Evolutionary conservation across 805 yeast species (phyloP), one percentile per base, ranked within the genome.

Genomic region (Cyberlindnera mrakii): DNA sequence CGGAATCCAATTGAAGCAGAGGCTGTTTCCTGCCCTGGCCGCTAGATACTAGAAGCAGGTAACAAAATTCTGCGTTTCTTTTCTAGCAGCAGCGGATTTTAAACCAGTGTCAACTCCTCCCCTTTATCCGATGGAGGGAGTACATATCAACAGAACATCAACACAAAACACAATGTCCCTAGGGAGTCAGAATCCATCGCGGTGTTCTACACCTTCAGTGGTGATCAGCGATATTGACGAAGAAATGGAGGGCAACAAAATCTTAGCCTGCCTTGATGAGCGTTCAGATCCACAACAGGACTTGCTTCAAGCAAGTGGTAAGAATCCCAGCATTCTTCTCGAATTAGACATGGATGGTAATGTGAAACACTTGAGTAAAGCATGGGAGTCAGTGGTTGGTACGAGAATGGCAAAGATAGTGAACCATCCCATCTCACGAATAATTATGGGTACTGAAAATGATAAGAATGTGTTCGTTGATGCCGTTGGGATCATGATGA

Each of bases 321-420:
- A 74, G 46, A 82, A 80, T 48, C 85, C 86, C 1, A 81, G 87
- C 11, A 79, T 82, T n/a, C 82, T 91, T 3, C 65, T 91, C 64
- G 99, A 91, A 62, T 66, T 93, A 47, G 90, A 83, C 55, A 64
- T 88, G 57, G 82, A 82, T 54, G 88, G 96, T 27, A 77, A 73
- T 30, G 80, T 93, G n/a, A 74, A 75, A 42, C 86, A 84, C 59
- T 61, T 89, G 20, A 77, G 91, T 48, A 76, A 75, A 49, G 77
- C 82, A 50, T 91, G 97, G 96, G 83, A 80, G 50, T 58, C 72
- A 8, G 72, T 89, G 7, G 86, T 87, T 9, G 95, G 95, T 1
- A 82, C 88, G 0, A 68, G 68, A 13, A 67, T 75, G 4, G 60
- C 65, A 11, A 78, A 80, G 56, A 68, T 85, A n/a, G 45, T 78